These are phyloP conservation scores for Pyrus communis DNA, from an alignment of 306 rosid species.

Conservation along the genomic window DNA sequence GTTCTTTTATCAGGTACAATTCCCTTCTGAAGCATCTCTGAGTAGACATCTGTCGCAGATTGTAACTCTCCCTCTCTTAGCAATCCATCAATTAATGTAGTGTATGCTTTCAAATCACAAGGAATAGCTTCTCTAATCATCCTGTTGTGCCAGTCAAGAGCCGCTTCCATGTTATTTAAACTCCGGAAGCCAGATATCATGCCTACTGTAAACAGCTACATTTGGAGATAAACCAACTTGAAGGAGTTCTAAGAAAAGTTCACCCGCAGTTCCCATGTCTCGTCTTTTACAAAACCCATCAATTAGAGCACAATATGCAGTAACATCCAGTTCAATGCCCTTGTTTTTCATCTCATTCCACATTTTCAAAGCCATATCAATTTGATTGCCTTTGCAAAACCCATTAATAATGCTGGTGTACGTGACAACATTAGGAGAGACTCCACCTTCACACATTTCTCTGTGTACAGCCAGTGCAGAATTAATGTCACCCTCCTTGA, in stretches of 20 bases:
- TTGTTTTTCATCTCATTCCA: slow-evolving; percentile 47
- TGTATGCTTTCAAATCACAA: slow-evolving; percentile 53
- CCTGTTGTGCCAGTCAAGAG: slow-evolving; percentile 44
- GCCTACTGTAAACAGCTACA: slow-evolving; percentile 50
- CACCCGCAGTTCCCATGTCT: slow-evolving; percentile 61
- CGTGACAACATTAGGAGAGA: slow-evolving; percentile 52
- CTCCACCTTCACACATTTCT: slow-evolving; percentile 54
- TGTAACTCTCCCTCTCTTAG: slow-evolving; percentile 46
- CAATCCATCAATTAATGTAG: slow-evolving; percentile 55
- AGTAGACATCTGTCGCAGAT: slow-evolving; percentile 55
- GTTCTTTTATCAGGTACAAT: slow-evolving; percentile 48
- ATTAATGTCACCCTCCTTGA: slow-evolving; percentile 51
- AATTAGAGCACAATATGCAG: slow-evolving; percentile 50
- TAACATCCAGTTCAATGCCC: slow-evolving; percentile 51
- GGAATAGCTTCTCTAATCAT: slow-evolving; percentile 52
- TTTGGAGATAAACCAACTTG: slow-evolving; percentile 69
- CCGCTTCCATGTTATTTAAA: slow-evolving; percentile 59
- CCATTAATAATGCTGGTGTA: slow-evolving; percentile 61
- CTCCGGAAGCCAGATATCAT: slow-evolving; percentile 58
- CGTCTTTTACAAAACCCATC: slow-evolving; percentile 55
- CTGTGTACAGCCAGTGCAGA: slow-evolving; percentile 37
- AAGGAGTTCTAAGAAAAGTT: slow-evolving; percentile 47
- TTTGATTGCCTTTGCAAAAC: slow-evolving; percentile 48
- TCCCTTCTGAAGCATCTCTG: slow-evolving; percentile 68
- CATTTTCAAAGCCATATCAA: slow-evolving; percentile 58